phyloP scores from a whole-genome alignment of 2,329 filamentous ascomycete species.

The Bipolaris victoriae region DNA sequence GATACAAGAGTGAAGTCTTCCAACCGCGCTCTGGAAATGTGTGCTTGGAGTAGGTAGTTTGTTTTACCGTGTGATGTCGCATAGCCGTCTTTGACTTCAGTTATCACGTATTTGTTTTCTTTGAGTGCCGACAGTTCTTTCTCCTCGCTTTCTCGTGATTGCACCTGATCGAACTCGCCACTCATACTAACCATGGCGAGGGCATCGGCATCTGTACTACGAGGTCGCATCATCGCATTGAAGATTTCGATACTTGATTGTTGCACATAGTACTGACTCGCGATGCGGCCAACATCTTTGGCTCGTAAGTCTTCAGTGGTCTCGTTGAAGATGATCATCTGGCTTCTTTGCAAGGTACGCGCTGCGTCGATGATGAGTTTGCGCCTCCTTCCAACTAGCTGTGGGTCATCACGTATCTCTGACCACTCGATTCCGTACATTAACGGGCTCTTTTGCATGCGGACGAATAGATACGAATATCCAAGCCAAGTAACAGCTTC shows the following conservation, averaged over 20 bases:
- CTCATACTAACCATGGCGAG: constrained; percentile 97
- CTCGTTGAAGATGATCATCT: constrained; percentile 99
- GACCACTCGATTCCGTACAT: constrained; percentile 95
- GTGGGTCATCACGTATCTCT: constrained; percentile 86
- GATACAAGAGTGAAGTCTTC: constrained; percentile 95
- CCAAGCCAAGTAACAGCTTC: constrained; percentile 98
- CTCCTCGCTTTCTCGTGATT: constrained; percentile 86
- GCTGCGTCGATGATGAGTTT: constrained; percentile 90
- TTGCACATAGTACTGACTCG: constrained; percentile 94
- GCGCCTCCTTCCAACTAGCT: constrained; percentile 81
- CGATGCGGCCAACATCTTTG: constrained; percentile 95
- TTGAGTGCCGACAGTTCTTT: constrained; percentile 81
- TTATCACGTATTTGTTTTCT: constrained; percentile 69
- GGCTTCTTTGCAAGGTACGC: constrained; percentile 82
- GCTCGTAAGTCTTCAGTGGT: constrained; percentile 88
- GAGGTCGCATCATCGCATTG: constrained; percentile 89
- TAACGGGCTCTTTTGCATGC: constrained; percentile 90
- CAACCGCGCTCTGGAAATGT: constrained; percentile 84
- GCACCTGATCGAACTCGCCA: constrained; percentile 96
- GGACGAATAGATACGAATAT: constrained; percentile 96
- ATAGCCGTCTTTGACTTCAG: constrained; percentile 74
- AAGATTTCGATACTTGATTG: constrained; percentile 95
- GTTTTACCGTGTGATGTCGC: constrained; percentile 83
- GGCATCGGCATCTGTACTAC: constrained; percentile 87
- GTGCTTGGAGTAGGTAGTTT: constrained; percentile 91